Evolutionary conservation across 2,329 filamentous ascomycete genomes (phyloP), one percentile per base, ranked within the genome.

Genomic region (Lanzia echinophila): DNA sequence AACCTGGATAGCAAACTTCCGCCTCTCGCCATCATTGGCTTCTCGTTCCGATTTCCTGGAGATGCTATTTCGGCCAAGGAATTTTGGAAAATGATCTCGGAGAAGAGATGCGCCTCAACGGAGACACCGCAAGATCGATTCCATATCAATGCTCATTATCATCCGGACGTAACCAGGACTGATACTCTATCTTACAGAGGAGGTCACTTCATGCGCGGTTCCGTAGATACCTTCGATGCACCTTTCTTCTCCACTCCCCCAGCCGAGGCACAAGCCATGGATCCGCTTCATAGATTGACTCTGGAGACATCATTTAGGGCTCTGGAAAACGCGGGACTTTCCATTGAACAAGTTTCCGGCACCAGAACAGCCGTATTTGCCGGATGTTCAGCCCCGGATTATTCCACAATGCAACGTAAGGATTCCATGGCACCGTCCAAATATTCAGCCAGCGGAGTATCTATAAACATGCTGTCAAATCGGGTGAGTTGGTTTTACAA

Each of bases 1-100:
- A n/a, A n/a, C n/a, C n/a, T n/a, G 15, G 39, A 20, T 42, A 20
- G 24, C 20, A 45, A 3, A 15, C 43, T 45, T 31, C 22, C 20
- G 15, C 43, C 43, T 13, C 20, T 45, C 31, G 78, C 76, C 3
- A 69, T 81, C 15, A 67, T 81, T 38, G 78, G 78, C 31, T 69
- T 79, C 54, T 74, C 73, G 6, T 72, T 77, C 41, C 71, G 77
- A 12, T 79, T 80, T 44, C 77, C 78, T 3, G 77, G 76, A 4
- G 66, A 72, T 15, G 76, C 75, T 5, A 70, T 65, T 2, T 69
- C 70, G 3, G 70, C 75, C 55, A 83, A 88, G 54, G 78, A 79
- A 52, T 81, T 90, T 31, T 90, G 87, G 87, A 81, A 88, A 55
- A 74, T 90, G 11, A 75, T 90, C 17, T 79, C 82, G 64, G 83